Conservation (phyloP, 192 early-diverging fungal species). For the Spinellus fusiger region DNA sequence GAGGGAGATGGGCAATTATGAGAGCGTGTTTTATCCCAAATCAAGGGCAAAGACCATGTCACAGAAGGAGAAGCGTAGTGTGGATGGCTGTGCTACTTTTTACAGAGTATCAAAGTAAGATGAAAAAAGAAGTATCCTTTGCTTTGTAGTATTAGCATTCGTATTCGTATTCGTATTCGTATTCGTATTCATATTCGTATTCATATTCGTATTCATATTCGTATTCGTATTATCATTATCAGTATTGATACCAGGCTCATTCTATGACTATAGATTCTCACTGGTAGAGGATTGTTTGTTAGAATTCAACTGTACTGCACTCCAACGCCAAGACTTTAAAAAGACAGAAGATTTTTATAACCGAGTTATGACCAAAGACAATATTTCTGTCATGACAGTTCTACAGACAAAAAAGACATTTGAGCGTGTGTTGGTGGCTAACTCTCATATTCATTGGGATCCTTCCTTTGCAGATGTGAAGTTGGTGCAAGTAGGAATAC, state of each 20-base stretch:
- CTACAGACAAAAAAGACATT: constrained; percentile 78
- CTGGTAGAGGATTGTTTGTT: constrained; percentile 79
- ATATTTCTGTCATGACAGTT: constrained; percentile 79
- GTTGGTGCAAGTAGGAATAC: constrained; percentile 89
- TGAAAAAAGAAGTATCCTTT: background rate
- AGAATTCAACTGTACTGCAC: constrained; percentile 92
- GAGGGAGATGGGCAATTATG: constrained; percentile 70
- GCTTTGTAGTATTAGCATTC: no score
- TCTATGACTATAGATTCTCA: constrained; percentile 55
- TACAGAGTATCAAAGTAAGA: constrained; percentile 76
- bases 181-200: no score
- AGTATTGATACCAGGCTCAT: no score
- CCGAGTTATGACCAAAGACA: constrained; percentile 96
- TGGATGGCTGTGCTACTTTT: constrained; percentile 96
- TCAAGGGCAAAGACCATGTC: constrained; percentile 91
- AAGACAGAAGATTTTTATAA: constrained; percentile 93
- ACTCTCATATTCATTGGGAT: constrained; percentile 94
- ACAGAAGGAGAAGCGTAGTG: constrained; percentile 76
- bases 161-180: no score
- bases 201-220: no score
- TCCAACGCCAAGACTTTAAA: constrained; percentile 81
- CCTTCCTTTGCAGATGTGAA: constrained; percentile 90
- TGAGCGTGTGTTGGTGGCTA: constrained; percentile 69
- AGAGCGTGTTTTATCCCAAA: constrained; percentile 91
- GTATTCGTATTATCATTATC: no score